Conservation (phyloP, 176 grass and related monocot species). For the Dendrocalamus sinicus region DNA sequence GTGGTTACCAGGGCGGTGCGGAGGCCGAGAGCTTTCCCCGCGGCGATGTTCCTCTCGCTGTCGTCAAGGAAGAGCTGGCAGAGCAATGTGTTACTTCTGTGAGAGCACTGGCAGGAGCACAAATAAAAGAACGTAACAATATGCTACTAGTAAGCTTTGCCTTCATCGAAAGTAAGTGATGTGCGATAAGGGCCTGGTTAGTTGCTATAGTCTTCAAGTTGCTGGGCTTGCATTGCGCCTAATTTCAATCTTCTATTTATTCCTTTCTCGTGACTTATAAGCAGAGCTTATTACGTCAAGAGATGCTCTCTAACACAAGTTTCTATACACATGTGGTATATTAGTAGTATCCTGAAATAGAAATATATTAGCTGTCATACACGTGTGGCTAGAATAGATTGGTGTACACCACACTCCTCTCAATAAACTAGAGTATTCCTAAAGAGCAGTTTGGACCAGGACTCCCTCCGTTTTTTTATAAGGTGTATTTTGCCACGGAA, state of each 20-base stretch:
- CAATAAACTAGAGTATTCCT: too few relatives aligned
- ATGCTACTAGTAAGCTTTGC: slow-evolving; percentile 5
- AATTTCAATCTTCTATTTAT: slow-evolving; percentile 12
- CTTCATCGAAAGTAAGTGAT: slow-evolving; percentile 11
- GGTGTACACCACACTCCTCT: neutral
- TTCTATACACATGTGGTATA: neutral
- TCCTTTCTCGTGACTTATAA: neutral
- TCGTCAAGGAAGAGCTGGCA: slow-evolving; percentile 93
- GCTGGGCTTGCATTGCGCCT: neutral
- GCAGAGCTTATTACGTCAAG: neutral
- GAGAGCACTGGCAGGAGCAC: neutral
- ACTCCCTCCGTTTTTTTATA: too few relatives aligned
- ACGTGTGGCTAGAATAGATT: neutral
- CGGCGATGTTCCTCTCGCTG: slow-evolving; percentile 94
- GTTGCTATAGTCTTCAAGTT: slow-evolving; percentile 2
- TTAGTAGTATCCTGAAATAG: neutral
- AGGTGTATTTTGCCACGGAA: too few relatives aligned
- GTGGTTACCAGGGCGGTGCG: slow-evolving; percentile 83
- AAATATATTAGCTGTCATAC: neutral
- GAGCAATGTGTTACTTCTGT: neutral
- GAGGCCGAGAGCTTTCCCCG: slow-evolving; percentile 78
- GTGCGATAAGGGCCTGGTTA: neutral
- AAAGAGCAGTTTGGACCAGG: too few relatives aligned
- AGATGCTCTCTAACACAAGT: neutral
- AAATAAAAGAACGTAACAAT: neutral